Evolutionary conservation across 306 rosid species (phyloP), one percentile per base, ranked within the genome.

Genomic region (Potentilla sterilis): DNA sequence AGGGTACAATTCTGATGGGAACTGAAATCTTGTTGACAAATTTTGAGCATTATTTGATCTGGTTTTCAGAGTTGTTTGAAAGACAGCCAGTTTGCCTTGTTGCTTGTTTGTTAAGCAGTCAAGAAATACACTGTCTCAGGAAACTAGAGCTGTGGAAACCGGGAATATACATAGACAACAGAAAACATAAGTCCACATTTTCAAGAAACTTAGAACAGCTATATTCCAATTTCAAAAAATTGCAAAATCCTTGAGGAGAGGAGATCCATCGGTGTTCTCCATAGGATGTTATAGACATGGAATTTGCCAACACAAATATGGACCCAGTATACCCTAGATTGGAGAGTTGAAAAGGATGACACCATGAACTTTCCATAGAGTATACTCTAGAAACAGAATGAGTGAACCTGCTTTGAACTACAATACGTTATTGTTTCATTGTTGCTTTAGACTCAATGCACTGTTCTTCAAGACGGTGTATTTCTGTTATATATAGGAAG

Each of bases 1-100:
- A 70, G 62, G 64, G 37, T 52, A 21, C 75, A 71, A n/a, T 18
- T 71, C n/a, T 61, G 61, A 70, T 28, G 19, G 73, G 13, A 70
- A 32, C 8, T 32, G 38, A 71, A 57, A n/a, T 51, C 46, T 52
- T 21, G 37, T 21, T 71, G 6, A 28, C 37, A 59, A 59, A 59
- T 52, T 71, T 35, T 51, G 34, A 51, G 64, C 48, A 71, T 49
- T 49, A 37, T 18, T 37, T 37, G 35, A n/a, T 71, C 38, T 52
- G 34, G 48, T 21, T 42, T 8, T 42, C 40, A 67, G 19, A 67
- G 71, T 21, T 43, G 9, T 67, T 10, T 42, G 37, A 11, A 67
- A 42, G 51, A 67, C 11, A 21, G 35, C 52, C 34, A n/a, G 35
- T 21, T 42, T 18, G 0, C 15, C 28, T 64, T 2, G 16, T 57